Percentiles rank a stretch among this genome's conserved stretches.
Evolutionary conservation across 306 rosid species (phyloP).

Genomic region (Mimosa bimucronata): DNA sequence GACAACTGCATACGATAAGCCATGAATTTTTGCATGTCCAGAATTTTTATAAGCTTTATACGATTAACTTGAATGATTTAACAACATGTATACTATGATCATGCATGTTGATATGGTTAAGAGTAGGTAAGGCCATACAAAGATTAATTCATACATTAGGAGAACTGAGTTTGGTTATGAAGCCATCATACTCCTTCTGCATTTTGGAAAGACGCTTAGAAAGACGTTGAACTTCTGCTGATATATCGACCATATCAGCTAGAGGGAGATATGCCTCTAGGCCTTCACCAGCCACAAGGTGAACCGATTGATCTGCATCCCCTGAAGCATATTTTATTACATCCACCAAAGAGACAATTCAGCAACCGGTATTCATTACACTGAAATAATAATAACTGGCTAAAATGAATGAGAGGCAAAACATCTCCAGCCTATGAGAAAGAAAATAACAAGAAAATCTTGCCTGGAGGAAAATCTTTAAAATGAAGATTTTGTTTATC

Average conservation of each 20-base stretch:
- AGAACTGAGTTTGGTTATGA: constrained; percentile 78
- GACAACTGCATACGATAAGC: constrained; percentile 2
- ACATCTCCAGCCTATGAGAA: constrained; percentile 18
- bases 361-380: constrained; percentile 17
- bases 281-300: constrained; percentile 92
- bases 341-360: constrained; percentile 37
- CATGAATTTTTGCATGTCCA: background rate
- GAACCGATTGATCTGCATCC: constrained; percentile 89
- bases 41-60: constrained; percentile 16
- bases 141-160: constrained; percentile 58
- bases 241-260: constrained; percentile 91
- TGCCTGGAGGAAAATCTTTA: constrained; percentile 81
- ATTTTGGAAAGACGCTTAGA: constrained; percentile 88
- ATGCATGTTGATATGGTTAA: background rate
- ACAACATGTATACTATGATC: background rate
- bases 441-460: constrained; percentile 39
- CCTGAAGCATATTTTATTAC: constrained; percentile 51
- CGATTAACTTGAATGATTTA: constrained; percentile 11
- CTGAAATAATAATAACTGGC: constrained; percentile 18
- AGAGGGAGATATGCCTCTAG: constrained; percentile 97
- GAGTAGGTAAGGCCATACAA: constrained; percentile 6
- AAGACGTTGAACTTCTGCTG: constrained; percentile 85
- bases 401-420: background rate
- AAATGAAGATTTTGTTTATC: constrained; percentile 72
- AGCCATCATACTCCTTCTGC: constrained; percentile 84